Evolutionary conservation across 352 stramenopile genomes (phyloP), one percentile per base, ranked within the genome.

Genomic region (Globisporangium apiculatum): DNA sequence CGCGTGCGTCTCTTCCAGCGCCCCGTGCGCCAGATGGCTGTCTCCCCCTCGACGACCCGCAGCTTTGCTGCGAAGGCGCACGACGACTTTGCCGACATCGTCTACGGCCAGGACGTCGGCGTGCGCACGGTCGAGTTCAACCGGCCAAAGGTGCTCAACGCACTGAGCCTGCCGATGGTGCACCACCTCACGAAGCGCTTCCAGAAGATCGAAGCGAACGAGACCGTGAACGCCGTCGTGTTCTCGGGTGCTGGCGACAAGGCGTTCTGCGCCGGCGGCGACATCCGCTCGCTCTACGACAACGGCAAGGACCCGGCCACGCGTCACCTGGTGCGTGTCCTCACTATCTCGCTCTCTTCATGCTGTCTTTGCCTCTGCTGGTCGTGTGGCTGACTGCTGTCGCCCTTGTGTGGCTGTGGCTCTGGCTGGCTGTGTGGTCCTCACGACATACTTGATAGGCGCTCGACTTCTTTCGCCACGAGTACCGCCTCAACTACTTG

Each of bases 201-300:
- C 40, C 75, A 87, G 38, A 84, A 81, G 62, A 86, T 92, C 60
- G 78, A 94, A 54, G 63, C 60, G 38, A 94, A 95, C 67, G 64
- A 75, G 37, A 93, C 76, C 4, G 72, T 95, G 24, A 86, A 93
- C 63, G 72, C 81, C 38, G 74, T 95, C 61, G 68, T 94, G 45
- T 94, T 97, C 71, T 87, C 81, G 10, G 80, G 89, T 31, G 73
- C 55, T 35, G 88, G 89, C 17, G 79, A 73, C 40, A 90, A 90
- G 62, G 84, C 91, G 7, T 98, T 99, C 68, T 99, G 96, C 77
- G 94, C 96, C 8, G 96, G 96, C 50, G 96, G 96, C 40, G 95
- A 99, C 75, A 94, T 99, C 58, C 91, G 91, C 66, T 76, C 76
- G 37, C 72, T 98, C 7, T 96, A 91, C 49, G 83, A 94, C 40